These are phyloP conservation scores for Aspergillus puulaauensis DNA, from an alignment of 2,329 filamentous ascomycete species.

Conservation along the genomic window DNA sequence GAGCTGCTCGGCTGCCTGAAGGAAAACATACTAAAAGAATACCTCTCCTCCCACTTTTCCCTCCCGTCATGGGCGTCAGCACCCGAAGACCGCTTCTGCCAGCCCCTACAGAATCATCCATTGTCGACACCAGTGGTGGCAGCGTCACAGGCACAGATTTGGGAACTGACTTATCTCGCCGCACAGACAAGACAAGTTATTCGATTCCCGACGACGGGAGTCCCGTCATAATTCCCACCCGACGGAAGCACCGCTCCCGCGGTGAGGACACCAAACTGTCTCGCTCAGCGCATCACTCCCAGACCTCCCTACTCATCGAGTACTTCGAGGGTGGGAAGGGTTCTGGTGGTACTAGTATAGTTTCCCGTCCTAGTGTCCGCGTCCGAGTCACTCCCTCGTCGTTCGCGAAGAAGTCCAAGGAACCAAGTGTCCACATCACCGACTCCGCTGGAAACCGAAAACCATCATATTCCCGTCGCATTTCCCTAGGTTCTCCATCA, in stretches of 20 bases:
- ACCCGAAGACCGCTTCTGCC: constrained; percentile 50
- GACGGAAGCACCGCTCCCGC: constrained; percentile 52
- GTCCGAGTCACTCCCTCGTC: constrained; percentile 74
- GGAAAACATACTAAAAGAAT: constrained; percentile 5
- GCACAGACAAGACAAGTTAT: constrained; percentile 52
- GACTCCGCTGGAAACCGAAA: constrained; percentile 73
- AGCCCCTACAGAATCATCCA: constrained; percentile 52
- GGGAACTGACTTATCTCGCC: constrained; percentile 51
- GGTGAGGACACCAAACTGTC: constrained; percentile 55
- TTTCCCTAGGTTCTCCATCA: constrained; percentile 56
- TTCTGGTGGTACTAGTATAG: constrained; percentile 44
- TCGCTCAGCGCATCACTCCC: constrained; percentile 62
- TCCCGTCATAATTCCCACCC: constrained; percentile 85
- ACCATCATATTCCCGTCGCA: constrained; percentile 66
- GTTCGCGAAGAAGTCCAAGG: constrained; percentile 54
- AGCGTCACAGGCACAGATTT: constrained; percentile 48
- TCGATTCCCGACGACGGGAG: constrained; percentile 59
- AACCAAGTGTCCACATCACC: constrained; percentile 73
- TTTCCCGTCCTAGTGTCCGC: constrained; percentile 77
- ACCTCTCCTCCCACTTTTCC: constrained; percentile 12
- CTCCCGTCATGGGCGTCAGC: constrained; percentile 48
- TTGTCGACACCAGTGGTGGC: constrained; percentile 45
- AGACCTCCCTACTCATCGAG: constrained; percentile 90
- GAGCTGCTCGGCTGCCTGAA: constrained; percentile 33
- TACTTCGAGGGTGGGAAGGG: constrained; percentile 81